These are phyloP conservation scores for Tolypocladium inflatum DNA, from an alignment of 2,329 filamentous ascomycete species.

Conservation along the genomic window DNA sequence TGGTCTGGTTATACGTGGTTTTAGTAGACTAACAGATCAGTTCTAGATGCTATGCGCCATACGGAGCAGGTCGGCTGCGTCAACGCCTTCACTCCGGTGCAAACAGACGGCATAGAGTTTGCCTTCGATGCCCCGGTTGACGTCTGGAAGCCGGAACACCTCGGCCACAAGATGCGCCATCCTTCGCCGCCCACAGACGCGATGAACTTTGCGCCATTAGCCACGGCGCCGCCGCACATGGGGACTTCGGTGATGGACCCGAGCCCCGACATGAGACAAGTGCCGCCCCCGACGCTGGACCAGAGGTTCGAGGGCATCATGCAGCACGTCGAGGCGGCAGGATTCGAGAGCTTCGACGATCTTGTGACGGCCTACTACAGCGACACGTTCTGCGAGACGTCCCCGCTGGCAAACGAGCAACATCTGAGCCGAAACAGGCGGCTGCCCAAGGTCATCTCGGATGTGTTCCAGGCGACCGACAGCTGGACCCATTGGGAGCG, in stretches of 20 bases:
- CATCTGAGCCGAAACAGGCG: slow-evolving; percentile 14
- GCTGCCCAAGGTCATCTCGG: slow-evolving; percentile 12
- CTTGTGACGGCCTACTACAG: slow-evolving; percentile 16
- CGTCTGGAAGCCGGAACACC: slow-evolving; percentile 9
- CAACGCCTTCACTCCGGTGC: slow-evolving; percentile 6
- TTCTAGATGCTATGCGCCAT: slow-evolving; percentile 5
- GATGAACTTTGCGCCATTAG: slow-evolving; percentile 2
- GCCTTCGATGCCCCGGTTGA: slow-evolving; percentile 8
- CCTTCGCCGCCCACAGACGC: slow-evolving; percentile 1
- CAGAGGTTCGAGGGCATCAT: slow-evolving; percentile 13
- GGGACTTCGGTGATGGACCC: neutral
- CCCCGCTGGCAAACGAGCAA: slow-evolving; percentile 14
- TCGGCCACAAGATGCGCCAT: slow-evolving; percentile 5
- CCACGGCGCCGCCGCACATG: neutral
- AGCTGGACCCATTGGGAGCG: slow-evolving; percentile 15
- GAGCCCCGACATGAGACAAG: neutral
- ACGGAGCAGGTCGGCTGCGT: slow-evolving; percentile 6
- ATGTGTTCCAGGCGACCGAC: slow-evolving; percentile 9
- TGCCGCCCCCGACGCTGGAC: slow-evolving; percentile 4
- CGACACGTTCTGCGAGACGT: slow-evolving; percentile 8
- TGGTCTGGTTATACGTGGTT: neutral
- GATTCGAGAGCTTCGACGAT: slow-evolving; percentile 16
- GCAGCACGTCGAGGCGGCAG: slow-evolving; percentile 10
- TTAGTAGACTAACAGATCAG: neutral
- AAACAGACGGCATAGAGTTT: slow-evolving; percentile 10